Evolutionary conservation across 768 basidiomycete species (phyloP).

Genomic region (Tylopilus subfusipes): DNA sequence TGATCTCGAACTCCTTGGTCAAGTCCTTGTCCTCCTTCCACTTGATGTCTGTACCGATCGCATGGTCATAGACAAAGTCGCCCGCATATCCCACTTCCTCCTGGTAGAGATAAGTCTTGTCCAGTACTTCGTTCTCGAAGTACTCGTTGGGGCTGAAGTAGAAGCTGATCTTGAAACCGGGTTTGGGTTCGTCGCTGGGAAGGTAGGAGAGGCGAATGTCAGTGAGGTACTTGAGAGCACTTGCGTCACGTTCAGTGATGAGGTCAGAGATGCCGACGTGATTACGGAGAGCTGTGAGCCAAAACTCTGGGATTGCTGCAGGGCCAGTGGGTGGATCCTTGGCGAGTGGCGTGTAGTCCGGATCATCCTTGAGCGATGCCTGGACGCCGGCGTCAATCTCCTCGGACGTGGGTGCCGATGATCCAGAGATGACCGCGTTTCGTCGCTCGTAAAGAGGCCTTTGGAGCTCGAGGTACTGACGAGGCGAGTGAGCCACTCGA

Average conservation of each 20-base stretch:
- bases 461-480: slow-evolving; percentile 69
- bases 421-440: slow-evolving; percentile 76
- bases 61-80: slow-evolving; percentile 95
- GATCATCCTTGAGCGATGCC: slow-evolving; percentile 71
- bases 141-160: slow-evolving; percentile 78
- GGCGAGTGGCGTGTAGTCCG: slow-evolving; percentile 60
- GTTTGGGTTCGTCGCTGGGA: slow-evolving; percentile 55
- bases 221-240: slow-evolving; percentile 74
- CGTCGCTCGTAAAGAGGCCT: slow-evolving; percentile 87
- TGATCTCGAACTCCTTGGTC: slow-evolving; percentile 96
- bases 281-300: slow-evolving; percentile 94
- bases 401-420: slow-evolving; percentile 65
- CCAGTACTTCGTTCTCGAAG: slow-evolving; percentile 80
- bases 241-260: slow-evolving; percentile 91
- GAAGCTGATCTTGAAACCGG: slow-evolving; percentile 92
- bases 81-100: slow-evolving; percentile 93
- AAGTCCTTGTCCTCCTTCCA: slow-evolving; percentile 99
- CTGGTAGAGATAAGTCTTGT: slow-evolving; percentile 93
- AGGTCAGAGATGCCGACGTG: slow-evolving; percentile 81
- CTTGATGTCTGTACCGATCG: slow-evolving; percentile 86
- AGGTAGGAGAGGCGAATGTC: slow-evolving; percentile 84
- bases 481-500: slow-evolving; percentile 5
- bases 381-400: slow-evolving; percentile 82
- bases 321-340: slow-evolving; percentile 43
- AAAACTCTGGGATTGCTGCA: slow-evolving; percentile 83